Evolutionary conservation across 768 basidiomycete genomes (phyloP), one percentile per base, ranked within the genome.

Genomic region (Amanita inopinata): DNA sequence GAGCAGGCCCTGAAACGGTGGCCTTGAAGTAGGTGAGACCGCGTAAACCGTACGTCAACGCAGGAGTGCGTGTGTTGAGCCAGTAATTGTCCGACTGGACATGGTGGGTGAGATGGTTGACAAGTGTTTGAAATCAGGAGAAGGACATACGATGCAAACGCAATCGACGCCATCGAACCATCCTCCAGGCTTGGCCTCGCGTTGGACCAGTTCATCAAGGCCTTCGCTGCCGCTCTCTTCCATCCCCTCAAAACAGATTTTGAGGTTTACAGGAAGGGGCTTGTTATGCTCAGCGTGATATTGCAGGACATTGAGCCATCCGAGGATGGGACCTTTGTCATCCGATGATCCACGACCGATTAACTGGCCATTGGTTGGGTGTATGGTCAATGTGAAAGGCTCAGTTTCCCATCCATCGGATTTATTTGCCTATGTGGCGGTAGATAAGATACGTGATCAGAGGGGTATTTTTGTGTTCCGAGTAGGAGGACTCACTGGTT

Each of bases 221-320:
- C 92, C 91, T 51, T 88, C 86, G 31, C 83, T 87, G 4, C 92
- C 93, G 48, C 74, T 83, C 66, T 98, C 94, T 60, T 98, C 94
- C 93, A 96, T 98, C 3, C 87, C 93, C 59, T 98, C 94, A 53
- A 98, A 92, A 69, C 86, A 89, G 67, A 87, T 80, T 49, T 78
- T 76, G 43, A 97, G 62, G 58, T 97, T 96, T 19, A 97, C 88
- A 1, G 93, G 93, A 14, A 96, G 72, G 25, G 77, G 73, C 33
- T 78, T 65, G 17, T 74, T 67, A 25, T 74, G 73, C 43, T 78
- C 64, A 37, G 73, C 63, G 45, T 94, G 90, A 43, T 87, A 91
- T 53, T 94, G 81, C 33, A 96, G 69, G 33, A 91, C 82, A 55
- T 92, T 91, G 45, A 94, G 61, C 90, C 90, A 93, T 10, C 84